Conservation (phyloP, 768 basidiomycete species). For the Rhizopogon vesiculosus region DNA sequence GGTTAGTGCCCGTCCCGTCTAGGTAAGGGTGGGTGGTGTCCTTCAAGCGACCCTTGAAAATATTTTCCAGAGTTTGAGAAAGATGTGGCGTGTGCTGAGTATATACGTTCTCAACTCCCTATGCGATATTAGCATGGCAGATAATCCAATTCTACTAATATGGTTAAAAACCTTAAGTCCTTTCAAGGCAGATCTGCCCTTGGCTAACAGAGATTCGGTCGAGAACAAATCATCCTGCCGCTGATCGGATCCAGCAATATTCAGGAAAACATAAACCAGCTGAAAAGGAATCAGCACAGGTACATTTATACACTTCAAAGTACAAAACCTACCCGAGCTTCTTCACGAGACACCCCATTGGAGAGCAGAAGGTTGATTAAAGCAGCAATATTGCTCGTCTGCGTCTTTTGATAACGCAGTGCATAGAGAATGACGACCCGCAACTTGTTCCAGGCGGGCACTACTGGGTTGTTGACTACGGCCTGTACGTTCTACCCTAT, state of each 20-base stretch:
- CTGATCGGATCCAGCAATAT: constrained; percentile 92
- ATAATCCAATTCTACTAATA: not conserved
- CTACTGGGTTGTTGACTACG: constrained; percentile 59
- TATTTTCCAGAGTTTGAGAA: constrained; percentile 84
- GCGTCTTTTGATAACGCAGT: constrained; percentile 88
- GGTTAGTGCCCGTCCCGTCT: constrained; percentile 63
- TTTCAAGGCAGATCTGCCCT: constrained; percentile 91
- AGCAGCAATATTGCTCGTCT: constrained; percentile 75
- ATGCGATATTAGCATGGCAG: constrained; percentile 6
- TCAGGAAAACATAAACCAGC: constrained; percentile 91
- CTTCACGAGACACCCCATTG: constrained; percentile 73
- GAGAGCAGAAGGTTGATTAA: constrained; percentile 70
- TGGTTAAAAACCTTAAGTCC: constrained; percentile 74
- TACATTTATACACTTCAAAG: not conserved
- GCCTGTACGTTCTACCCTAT: constrained; percentile 70
- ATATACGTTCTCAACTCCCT: constrained; percentile 99
- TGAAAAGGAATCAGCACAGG: constrained; percentile 24
- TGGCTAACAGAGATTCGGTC: constrained; percentile 89
- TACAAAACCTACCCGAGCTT: constrained; percentile 51
- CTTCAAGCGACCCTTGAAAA: constrained; percentile 80
- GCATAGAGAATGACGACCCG: constrained; percentile 90
- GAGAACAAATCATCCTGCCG: constrained; percentile 97
- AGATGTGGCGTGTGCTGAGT: constrained; percentile 96
- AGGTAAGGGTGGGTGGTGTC: constrained; percentile 91
- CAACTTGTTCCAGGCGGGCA: constrained; percentile 81